phyloP scores from a whole-genome alignment of 768 basidiomycete genomes.

The Mycena floridula region DNA sequence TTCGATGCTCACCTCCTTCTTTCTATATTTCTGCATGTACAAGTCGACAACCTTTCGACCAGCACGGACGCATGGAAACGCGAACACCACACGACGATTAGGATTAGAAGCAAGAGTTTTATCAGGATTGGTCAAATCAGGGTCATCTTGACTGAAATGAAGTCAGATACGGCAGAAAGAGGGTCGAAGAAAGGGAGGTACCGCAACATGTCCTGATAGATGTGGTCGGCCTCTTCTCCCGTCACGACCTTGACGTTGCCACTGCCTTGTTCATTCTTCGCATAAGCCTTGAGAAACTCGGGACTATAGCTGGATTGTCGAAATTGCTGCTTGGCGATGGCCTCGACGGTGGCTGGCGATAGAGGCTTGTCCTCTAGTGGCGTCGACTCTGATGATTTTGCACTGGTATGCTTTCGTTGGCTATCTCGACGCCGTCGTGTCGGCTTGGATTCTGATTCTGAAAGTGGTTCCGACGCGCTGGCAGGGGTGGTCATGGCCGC shows the following conservation, averaged over 20 bases:
- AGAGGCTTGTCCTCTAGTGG: too few relatives aligned
- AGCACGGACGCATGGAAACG: conserved; percentile 32
- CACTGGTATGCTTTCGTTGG: too few relatives aligned
- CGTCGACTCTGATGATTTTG: too few relatives aligned
- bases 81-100: conserved; percentile 34
- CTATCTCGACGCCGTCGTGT: too few relatives aligned
- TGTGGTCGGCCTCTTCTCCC: conserved; percentile 33
- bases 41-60: conserved; percentile 40
- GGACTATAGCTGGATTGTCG: conserved; percentile 38
- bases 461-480: too few relatives aligned
- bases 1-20: not conserved
- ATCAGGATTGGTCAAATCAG: not conserved
- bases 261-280: conserved; percentile 16
- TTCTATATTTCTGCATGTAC: conserved; percentile 32
- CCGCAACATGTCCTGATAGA: conserved; percentile 36
- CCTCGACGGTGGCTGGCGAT: conserved; percentile 24
- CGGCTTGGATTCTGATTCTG: too few relatives aligned
- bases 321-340: conserved; percentile 28
- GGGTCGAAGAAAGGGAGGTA: conserved; percentile 22
- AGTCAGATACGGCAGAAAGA: too few relatives aligned
- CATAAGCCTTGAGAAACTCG: conserved; percentile 38
- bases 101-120: not conserved
- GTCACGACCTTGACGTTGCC: conserved; percentile 31
- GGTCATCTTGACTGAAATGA: too few relatives aligned
- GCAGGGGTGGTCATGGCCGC: too few relatives aligned